Evolutionary conservation across 2,329 filamentous ascomycete genomes (phyloP).

Genomic region (Chaetomium strumarium): DNA sequence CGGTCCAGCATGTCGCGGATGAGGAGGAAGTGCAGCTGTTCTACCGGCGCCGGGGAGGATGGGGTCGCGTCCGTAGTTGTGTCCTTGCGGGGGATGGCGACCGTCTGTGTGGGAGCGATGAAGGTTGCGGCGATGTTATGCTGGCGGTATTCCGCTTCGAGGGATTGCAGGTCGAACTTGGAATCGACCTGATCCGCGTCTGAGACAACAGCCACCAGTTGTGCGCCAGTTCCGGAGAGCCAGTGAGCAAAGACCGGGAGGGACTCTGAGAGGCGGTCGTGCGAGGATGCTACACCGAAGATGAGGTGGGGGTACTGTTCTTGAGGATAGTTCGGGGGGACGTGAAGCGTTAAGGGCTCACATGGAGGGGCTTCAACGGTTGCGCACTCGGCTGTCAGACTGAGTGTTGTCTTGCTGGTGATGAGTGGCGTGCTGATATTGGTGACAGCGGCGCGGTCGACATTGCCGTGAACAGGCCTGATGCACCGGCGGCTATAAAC

Average conservation of each 20-base stretch:
- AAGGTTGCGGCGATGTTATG: constrained; percentile 28
- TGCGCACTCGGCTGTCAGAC: constrained; percentile 28
- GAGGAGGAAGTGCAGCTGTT: constrained; percentile 53
- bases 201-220: constrained; percentile 46
- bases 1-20: constrained; percentile 44
- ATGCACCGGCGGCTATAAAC: constrained; percentile 42
- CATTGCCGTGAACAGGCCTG: constrained; percentile 30
- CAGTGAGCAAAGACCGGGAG: constrained; percentile 50
- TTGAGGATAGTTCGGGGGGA: constrained; percentile 39
- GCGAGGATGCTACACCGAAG: constrained; percentile 52
- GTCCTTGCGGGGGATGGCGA: constrained; percentile 11
- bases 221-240: constrained; percentile 46
- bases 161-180: constrained; percentile 18
- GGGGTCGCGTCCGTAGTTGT: constrained; percentile 11
- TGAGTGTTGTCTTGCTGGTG: constrained; percentile 28
- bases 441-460: constrained; percentile 34
- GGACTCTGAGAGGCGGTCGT: constrained; percentile 44
- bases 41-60: constrained; percentile 34
- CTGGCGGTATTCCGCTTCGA: constrained; percentile 29
- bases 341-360: constrained; percentile 41
- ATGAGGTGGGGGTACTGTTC: constrained; percentile 45
- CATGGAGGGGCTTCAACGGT: constrained; percentile 28
- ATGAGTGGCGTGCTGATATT: constrained; percentile 36
- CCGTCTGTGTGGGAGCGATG: constrained; percentile 27
- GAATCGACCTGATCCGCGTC: constrained; percentile 30